These are phyloP conservation scores for Phytopythium sindhum DNA, from an alignment of 352 stramenopile species.

Conservation along the genomic window DNA sequence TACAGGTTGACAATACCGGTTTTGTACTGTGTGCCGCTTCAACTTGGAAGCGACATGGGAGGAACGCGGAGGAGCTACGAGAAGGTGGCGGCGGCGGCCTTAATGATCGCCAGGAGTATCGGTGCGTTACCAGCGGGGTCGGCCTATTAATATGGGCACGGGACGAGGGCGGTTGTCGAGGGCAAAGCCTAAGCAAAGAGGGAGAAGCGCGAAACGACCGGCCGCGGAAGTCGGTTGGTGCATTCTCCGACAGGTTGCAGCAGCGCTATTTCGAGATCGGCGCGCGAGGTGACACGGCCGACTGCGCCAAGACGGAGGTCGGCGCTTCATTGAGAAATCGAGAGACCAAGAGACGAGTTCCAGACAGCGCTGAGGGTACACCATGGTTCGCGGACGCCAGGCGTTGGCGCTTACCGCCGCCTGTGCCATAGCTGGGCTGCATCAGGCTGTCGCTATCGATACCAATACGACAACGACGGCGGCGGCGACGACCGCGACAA, in stretches of 20 bases:
- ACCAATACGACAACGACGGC: background rate
- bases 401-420: background rate
- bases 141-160: background rate
- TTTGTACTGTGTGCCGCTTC: no score
- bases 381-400: background rate
- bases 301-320: background rate
- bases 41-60: no score
- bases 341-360: background rate
- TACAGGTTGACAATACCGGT: no score
- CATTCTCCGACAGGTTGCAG: background rate
- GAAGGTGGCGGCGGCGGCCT: background rate
- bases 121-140: background rate
- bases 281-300: background rate
- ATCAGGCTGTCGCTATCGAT: background rate
- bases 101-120: background rate
- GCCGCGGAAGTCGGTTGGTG: background rate
- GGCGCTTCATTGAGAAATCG: constrained; percentile 7
- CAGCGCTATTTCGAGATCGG: background rate
- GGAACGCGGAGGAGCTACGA: no score
- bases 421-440: background rate
- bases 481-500: background rate
- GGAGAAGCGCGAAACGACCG: background rate
- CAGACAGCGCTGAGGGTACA: background rate
- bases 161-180: background rate
- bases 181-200: background rate